phyloP scores from a whole-genome alignment of 805 yeast species.

The Hyphopichia homilentoma region DNA sequence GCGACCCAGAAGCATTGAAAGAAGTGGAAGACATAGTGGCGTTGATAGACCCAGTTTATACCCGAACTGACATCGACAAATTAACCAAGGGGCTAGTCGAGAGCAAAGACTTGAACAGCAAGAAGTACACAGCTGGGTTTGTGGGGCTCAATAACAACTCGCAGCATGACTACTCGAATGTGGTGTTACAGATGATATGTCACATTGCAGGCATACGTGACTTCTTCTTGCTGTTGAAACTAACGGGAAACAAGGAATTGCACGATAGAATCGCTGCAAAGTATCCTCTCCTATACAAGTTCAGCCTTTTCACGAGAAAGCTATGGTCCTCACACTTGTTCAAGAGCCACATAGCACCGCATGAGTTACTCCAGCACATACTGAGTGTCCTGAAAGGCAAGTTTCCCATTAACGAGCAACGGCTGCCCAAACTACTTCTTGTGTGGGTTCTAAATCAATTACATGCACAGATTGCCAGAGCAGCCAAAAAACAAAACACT shows the following conservation, averaged over 20 bases:
- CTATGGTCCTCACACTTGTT: constrained; percentile 63
- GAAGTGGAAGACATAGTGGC: constrained; percentile 49
- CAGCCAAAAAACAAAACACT: constrained; percentile 9
- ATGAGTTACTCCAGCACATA: constrained; percentile 54
- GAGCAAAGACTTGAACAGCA: constrained; percentile 42
- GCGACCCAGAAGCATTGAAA: constrained; percentile 21
- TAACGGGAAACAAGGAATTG: constrained; percentile 18
- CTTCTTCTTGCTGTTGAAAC: constrained; percentile 28
- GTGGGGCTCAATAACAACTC: constrained; percentile 59
- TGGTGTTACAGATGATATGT: constrained; percentile 49
- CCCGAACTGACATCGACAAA: constrained; percentile 22
- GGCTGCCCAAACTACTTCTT: constrained; percentile 55
- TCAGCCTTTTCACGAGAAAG: constrained; percentile 50
- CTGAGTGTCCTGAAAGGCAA: constrained; percentile 39
- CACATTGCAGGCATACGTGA: constrained; percentile 51
- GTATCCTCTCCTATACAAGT: constrained; percentile 32
- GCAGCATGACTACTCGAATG: constrained; percentile 54
- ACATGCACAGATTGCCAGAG: constrained; percentile 18
- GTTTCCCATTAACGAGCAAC: constrained; percentile 34
- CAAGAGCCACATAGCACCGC: constrained; percentile 63
- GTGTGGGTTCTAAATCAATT: constrained; percentile 57
- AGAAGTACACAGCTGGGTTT: constrained; percentile 56
- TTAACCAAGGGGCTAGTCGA: constrained; percentile 15
- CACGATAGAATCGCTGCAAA: constrained; percentile 8
- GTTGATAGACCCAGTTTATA: constrained; percentile 51